Evolutionary conservation across 306 rosid species (phyloP), one percentile per base, ranked within the genome.

Genomic region (Cicer pinnatifidum): DNA sequence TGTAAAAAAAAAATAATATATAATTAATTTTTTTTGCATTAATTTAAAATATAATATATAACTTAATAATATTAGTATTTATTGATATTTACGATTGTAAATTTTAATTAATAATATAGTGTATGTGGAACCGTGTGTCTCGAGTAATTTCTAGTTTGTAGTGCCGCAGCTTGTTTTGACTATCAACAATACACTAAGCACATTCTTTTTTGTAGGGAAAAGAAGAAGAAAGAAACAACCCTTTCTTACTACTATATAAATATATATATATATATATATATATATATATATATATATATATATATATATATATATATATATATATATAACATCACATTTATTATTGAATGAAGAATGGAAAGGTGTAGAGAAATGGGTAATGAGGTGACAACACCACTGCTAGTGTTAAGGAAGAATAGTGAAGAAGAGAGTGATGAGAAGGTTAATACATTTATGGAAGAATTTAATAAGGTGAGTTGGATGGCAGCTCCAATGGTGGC

Each of bases 401-500:
- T 82, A 19, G 11, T 46, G 47, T 17, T 59, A 16, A 53, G 33
- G 6, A 19, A 5, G 13, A 82, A 73, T 43, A 51, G 40, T 40
- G 60, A 65, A 7, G 66, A 56, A 13, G 80, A 76, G 28, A 10
- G 77, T 52, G 62, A 11, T 45, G 68, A 45, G 35, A 39, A 44
- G 0, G 75, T 64, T 41, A 19, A 58, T 28, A 41, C 71, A 17
- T 84, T 86, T 6, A 38, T 12, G 6, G 44, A 76, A 38, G 88
- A 86, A 76, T 15, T 81, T 0, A 84, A 76, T 79, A 84, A 20
- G 33, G 15, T 82, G 8, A 69, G 84, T 38, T 77, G 72, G 75
- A 76, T 82, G 76, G 88, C 88, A 0, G 86, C 84, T 61, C 90
- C 90, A 53, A 84, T 86, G 90, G 88, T 74, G 46, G 83, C 82